Evolutionary conservation across 139 green algal species (phyloP).

Genomic region (Protoeuglena noctilucae): DNA sequence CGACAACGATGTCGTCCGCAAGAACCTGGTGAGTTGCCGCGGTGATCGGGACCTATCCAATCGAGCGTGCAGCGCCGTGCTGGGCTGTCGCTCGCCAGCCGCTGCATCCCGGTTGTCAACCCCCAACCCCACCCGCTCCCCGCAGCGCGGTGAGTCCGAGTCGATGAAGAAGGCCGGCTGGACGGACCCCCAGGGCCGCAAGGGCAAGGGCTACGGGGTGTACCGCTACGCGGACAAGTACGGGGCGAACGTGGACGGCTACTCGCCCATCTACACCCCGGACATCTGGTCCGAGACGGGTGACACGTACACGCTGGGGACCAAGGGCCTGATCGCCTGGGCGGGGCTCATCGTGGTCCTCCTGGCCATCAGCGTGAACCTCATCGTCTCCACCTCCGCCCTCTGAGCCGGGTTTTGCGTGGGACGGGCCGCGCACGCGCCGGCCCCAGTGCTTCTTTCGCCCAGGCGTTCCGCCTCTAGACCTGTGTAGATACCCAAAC

Average conservation of each 20-base stretch:
- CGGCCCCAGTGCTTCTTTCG: too few relatives aligned
- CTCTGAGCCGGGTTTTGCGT: too few relatives aligned
- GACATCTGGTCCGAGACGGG: slow-evolving; percentile 73
- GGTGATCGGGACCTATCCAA: not conserved
- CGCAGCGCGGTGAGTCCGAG: not conserved
- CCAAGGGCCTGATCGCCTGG: slow-evolving; percentile 81
- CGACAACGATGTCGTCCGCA: not conserved
- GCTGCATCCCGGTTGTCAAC: too few relatives aligned
- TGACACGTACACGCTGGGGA: slow-evolving; percentile 66
- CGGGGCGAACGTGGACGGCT: slow-evolving; percentile 85
- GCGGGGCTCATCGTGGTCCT: slow-evolving; percentile 47
- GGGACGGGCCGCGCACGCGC: too few relatives aligned
- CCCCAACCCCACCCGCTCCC: too few relatives aligned
- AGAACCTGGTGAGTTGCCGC: not conserved
- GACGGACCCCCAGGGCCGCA: slow-evolving; percentile 68
- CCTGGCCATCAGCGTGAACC: slow-evolving; percentile 52
- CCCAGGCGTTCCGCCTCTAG: too few relatives aligned
- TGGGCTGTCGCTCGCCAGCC: slow-evolving; percentile 49
- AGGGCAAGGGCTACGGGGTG: slow-evolving; percentile 76
- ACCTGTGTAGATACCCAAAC: too few relatives aligned
- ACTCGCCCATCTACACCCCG: slow-evolving; percentile 93
- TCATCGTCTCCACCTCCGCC: slow-evolving; percentile 65
- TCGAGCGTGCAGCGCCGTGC: not conserved
- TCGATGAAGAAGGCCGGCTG: slow-evolving; percentile 53
- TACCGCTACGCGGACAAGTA: slow-evolving; percentile 84